Percentiles rank a stretch among this genome's conserved stretches.
Evolutionary conservation across 805 yeast species (phyloP).

Genomic region (Yueomyces sinensis): DNA sequence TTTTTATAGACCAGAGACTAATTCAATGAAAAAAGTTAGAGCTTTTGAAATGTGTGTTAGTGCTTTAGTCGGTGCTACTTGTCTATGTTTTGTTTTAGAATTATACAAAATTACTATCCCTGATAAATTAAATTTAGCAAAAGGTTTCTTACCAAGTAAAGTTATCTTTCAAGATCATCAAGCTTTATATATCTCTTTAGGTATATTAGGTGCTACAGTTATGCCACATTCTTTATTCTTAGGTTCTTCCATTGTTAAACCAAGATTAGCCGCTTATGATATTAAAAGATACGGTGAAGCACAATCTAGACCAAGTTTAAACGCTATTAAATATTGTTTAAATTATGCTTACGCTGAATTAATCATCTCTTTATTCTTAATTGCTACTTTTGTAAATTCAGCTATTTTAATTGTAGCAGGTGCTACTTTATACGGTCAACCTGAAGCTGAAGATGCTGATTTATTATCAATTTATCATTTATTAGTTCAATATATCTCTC

Average conservation of each 20-base stretch:
- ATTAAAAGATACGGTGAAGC: constrained; percentile 35
- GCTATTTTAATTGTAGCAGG: constrained; percentile 89
- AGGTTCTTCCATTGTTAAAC: constrained; percentile 81
- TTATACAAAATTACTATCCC: constrained; percentile 46
- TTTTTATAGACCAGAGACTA: constrained; percentile 66
- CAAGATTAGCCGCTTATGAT: constrained; percentile 69
- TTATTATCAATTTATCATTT: constrained; percentile 67
- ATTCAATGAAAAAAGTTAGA: constrained; percentile 61
- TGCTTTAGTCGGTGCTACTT: constrained; percentile 56
- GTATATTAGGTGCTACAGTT: constrained; percentile 86
- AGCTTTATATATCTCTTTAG: constrained; percentile 66
- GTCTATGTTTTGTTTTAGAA: constrained; percentile 61
- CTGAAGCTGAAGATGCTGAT: constrained; percentile 66
- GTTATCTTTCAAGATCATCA: constrained; percentile 46
- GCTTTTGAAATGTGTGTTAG: constrained; percentile 69
- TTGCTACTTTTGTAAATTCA: constrained; percentile 86
- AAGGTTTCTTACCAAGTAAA: constrained; percentile 63
- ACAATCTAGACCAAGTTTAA: constrained; percentile 56
- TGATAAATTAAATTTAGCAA: constrained; percentile 36
- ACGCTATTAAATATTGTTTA: constrained; percentile 71
- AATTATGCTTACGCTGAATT: constrained; percentile 72
- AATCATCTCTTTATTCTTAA: constrained; percentile 67
- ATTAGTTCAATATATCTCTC: constrained; percentile 56
- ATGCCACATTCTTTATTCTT: constrained; percentile 86
- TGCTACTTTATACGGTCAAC: constrained; percentile 57